Evolutionary conservation across 371 early-diverging fungal genomes (phyloP), one percentile per base, ranked within the genome.

Genomic region (Mortierella sp.): DNA sequence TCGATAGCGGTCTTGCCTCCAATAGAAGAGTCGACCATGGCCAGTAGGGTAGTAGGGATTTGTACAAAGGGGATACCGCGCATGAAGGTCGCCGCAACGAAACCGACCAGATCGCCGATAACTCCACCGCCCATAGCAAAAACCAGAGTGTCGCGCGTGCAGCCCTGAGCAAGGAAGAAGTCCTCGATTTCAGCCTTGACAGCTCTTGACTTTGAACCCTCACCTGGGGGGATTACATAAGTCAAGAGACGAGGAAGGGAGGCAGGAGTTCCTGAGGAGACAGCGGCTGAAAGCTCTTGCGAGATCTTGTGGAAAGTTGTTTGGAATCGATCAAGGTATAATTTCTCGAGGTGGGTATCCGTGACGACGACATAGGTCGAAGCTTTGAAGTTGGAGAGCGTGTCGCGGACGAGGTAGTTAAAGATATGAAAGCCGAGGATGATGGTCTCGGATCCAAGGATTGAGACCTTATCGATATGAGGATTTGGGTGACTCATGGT

Each of bases 1-100:
- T 99, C 99, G 59, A 99, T 92, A 0, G 97, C 99, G 0, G 98
- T 98, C 88, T 99, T 99, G 57, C 99, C 99, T 70, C 99, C 99
- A 65, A 99, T 95, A 6, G 97, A 95, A 16, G 97, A 96, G 84
- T 99, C 99, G 1, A 97, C 98, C 99, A 99, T 99, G 11, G 99
- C 97, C 66, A 99, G 89, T 39, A 99, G 84, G 5, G 99, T 96
- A 5, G 98, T 99, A 1, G 99, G 99, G 49, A 99, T 90, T 80
- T 99, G 98, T 26, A 97, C 89, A 70, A 96, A 89, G 24, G 94
- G 92, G n/a, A 96, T 92, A 40, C 99, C 99, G 60, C 99, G 93
- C 99, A 99, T 99, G 79, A 97, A 99, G 0, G 98, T 99, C 8
- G 98, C 94, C 11, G 99, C 98, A 1, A 97, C 97, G 86, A 92